Evolutionary conservation across 2,329 filamentous ascomycete species (phyloP), one percentile per base, ranked within the genome.

Genomic region (Emmonsia crescens): DNA sequence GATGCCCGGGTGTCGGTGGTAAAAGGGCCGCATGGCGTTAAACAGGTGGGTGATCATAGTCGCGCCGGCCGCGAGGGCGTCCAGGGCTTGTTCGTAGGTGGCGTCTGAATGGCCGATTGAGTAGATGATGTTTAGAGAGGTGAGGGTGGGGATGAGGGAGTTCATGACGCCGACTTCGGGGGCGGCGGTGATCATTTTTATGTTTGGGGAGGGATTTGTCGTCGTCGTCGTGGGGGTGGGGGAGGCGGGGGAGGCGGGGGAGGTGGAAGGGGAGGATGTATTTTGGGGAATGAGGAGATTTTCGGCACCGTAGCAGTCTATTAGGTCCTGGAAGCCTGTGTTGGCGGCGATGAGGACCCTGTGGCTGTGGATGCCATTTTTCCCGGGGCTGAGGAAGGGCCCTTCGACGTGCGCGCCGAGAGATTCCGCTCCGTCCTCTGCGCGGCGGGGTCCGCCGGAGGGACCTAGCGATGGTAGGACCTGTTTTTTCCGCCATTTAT

Each of bases 41-140:
- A 96, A 96, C 1, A 96, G 81, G 70, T 96, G 91, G 0, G 91
- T 96, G 66, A 96, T 89, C 89, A 95, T 96, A 57, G 83, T 89
- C 1, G 89, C 89, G 59, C 91, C 91, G 6, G 85, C 81, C n/a
- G 78, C 79, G 3, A 94, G 83, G 24, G 89, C 89, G 4, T 78
- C 76, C 3, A 87, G 85, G 0, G 89, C 90, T 71, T 93, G 82
- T 74, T 95, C 89, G 71, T 93, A 96, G 0, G 88, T 90, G 16
- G 91, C 89, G 73, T 95, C 89, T 0, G 90, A 91, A 76, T 96
- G 91, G 8, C 91, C 91, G 65, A 95, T 88, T 1, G 89, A 88
- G 74, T 85, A 90, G 67, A 89, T 80, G 69, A 96, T 91, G 63
- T 83, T 85, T 52, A 82, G 80, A 2, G 80, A 77, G 19, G 79